Percentiles rank a stretch among this genome's conserved stretches.
These are phyloP conservation scores for Schwanniomyces vanrijiae DNA, from an alignment of 805 yeast genomes.

Conservation along the genomic window DNA sequence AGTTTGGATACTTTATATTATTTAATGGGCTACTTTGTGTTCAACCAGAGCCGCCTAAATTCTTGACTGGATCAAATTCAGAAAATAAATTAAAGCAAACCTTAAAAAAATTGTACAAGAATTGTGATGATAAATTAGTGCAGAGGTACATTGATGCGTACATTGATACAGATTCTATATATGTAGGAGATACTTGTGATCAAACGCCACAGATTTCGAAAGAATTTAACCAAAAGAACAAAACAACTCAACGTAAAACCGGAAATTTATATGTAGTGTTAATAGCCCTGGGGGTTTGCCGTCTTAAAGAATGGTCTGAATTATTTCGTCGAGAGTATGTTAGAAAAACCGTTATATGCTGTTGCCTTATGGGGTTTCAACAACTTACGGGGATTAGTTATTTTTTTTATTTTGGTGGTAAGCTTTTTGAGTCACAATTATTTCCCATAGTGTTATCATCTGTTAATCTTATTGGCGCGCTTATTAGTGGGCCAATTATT, in stretches of 20 bases:
- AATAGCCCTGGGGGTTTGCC: background rate
- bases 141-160: constrained; percentile 1
- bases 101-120: background rate
- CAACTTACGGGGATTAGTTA: constrained; percentile 35
- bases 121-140: constrained; percentile 2
- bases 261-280: background rate
- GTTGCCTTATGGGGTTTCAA: constrained; percentile 28
- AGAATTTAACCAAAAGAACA: background rate
- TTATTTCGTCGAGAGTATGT: background rate
- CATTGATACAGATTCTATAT: background rate
- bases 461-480: constrained; percentile 20
- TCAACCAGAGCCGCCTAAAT: constrained; percentile 9
- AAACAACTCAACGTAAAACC: background rate
- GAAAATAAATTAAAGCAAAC: background rate
- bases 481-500: constrained; percentile 16
- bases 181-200: background rate
- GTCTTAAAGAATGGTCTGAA: background rate
- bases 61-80: background rate
- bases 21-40: constrained; percentile 6
- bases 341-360: constrained; percentile 15
- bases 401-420: constrained; percentile 30
- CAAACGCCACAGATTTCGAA: background rate
- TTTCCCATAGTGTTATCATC: constrained; percentile 15
- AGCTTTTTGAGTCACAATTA: constrained; percentile 19
- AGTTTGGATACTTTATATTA: background rate